Evolutionary conservation across 2,329 filamentous ascomycete genomes (phyloP).

Genomic region (Teratosphaeria zuluensis): DNA sequence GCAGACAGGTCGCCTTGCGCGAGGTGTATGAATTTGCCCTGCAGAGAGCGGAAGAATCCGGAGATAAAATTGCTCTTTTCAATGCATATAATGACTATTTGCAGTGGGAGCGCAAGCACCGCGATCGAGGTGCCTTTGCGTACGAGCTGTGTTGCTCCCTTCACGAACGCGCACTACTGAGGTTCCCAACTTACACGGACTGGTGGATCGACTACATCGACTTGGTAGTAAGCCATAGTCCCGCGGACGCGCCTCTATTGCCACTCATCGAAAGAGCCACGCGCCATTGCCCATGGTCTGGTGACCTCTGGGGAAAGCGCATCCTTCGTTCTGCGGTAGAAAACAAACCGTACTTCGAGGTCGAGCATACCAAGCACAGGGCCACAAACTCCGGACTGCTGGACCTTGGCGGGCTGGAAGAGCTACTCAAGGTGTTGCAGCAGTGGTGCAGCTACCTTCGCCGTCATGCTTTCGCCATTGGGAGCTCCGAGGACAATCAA

Average conservation of each 20-base stretch:
- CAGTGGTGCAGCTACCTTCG: slow-evolving; percentile 94
- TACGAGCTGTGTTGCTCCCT: slow-evolving; percentile 50
- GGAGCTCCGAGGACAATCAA: slow-evolving; percentile 65
- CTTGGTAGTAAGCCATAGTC: slow-evolving; percentile 46
- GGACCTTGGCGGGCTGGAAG: slow-evolving; percentile 75
- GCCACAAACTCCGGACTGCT: slow-evolving; percentile 80
- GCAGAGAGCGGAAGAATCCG: slow-evolving; percentile 46
- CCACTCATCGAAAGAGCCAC: slow-evolving; percentile 72
- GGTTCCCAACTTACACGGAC: slow-evolving; percentile 62
- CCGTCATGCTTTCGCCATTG: slow-evolving; percentile 66
- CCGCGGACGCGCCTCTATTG: slow-evolving; percentile 37
- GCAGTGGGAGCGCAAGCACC: slow-evolving; percentile 63
- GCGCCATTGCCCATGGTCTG: slow-evolving; percentile 87
- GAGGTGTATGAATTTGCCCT: slow-evolving; percentile 55
- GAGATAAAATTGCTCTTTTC: slow-evolving; percentile 49
- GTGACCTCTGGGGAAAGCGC: slow-evolving; percentile 80
- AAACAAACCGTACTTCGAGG: slow-evolving; percentile 63
- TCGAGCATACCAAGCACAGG: slow-evolving; percentile 83
- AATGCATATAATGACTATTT: slow-evolving; percentile 58
- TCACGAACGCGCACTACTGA: slow-evolving; percentile 66
- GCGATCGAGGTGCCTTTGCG: slow-evolving; percentile 36
- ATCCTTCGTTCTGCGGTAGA: slow-evolving; percentile 77
- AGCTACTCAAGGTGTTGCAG: slow-evolving; percentile 81
- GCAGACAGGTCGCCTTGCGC: slow-evolving; percentile 53
- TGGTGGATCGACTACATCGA: slow-evolving; percentile 80